Base-by-base conservation (phyloP, 2,329 filamentous ascomycete genomes). In the Phoma sp. region DNA sequence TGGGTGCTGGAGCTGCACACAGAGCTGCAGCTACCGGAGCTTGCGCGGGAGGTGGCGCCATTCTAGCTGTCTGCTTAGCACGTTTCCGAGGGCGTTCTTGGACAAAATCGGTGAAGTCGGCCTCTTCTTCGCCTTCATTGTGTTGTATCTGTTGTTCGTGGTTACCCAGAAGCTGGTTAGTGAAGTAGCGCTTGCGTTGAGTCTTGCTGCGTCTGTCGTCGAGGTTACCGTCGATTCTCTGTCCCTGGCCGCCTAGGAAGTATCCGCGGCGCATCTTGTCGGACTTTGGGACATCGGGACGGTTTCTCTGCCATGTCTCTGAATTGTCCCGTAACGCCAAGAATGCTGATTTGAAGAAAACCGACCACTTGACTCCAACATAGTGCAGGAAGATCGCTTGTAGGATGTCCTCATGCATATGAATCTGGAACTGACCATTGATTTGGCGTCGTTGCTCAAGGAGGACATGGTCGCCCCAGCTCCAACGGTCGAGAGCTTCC, bases 321-420 rank as follows among this genome's bases (percentile, higher is more conserved):
- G 40, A 17, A 7, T 63, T 50, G 12, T 51, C 34, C 17, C 62
- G 62, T 12, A 71, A 61, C 9, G 34, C 47, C 5, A 56, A 14
- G 18, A 73, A 69, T 4, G 60, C 55, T 2, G 42, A 10, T 28
- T 71, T 72, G 58, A 72, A 68, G 50, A 68, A 69, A 0, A 71
- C 68, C 3, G 70, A 72, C 67, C 68, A 73, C 36, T 62, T 66
- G 1, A 65, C 56, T 14, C 70, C 70, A 29, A 73, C 67, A 18
- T 71, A 67, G 46, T 72, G 68, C 14, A 73, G 45, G 33, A 73
- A 73, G 18, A 73, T 71, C 2, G 69, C 66, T 37, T 72, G 69
- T 1, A 72, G 59, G 7, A 71, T 59, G 30, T 72, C 70, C 23
- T 69, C 65, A 38, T 72, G 62, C 61, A 71, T 68, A 10, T 71